Percentiles rank a stretch among this genome's conserved stretches.
Evolutionary conservation across 208 protist species (phyloP).

Genomic region (Paratrypanosoma confusum): DNA sequence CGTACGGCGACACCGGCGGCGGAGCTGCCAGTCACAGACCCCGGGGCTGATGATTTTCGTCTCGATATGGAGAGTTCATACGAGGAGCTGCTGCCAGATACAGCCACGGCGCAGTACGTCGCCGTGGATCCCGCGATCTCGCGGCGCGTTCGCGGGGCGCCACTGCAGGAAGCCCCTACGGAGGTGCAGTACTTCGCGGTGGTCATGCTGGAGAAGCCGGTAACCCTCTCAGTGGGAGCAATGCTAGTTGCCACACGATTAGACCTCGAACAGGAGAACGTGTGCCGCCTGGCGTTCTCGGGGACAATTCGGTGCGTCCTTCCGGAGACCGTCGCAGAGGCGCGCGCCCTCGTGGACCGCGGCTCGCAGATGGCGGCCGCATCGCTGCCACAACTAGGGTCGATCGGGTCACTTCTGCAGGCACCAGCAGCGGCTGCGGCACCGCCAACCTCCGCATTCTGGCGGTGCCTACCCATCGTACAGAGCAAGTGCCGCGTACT

Average conservation of each 20-base stretch:
- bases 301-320: slow-evolving; percentile 31
- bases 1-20: not conserved
- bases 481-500: slow-evolving; percentile 31
- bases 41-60: slow-evolving; percentile 5
- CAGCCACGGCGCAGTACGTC: not conserved
- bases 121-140: slow-evolving; percentile 9
- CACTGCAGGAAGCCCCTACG: slow-evolving; percentile 9
- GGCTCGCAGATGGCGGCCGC: too few species aligned
- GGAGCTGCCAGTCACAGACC: not conserved
- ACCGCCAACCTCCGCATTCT: slow-evolving; percentile 4
- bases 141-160: slow-evolving; percentile 9
- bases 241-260: slow-evolving; percentile 59
- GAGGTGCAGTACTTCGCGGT: slow-evolving; percentile 40
- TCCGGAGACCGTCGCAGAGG: too few species aligned
- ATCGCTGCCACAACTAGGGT: too few species aligned
- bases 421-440: not conserved
- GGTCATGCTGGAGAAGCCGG: slow-evolving; percentile 39
- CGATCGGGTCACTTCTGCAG: too few species aligned
- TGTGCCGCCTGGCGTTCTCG: slow-evolving; percentile 63
- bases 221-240: slow-evolving; percentile 18
- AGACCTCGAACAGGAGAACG: slow-evolving; percentile 50
- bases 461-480: slow-evolving; percentile 44
- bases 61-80: not conserved
- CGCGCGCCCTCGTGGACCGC: not conserved
- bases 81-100: slow-evolving; percentile 4